A percentile compares a stretch with the other conserved stretches of the same genome.
These are phyloP conservation scores for Prasinococcaceae sp. DNA, from an alignment of 139 green algal genomes.

Conservation along the genomic window DNA sequence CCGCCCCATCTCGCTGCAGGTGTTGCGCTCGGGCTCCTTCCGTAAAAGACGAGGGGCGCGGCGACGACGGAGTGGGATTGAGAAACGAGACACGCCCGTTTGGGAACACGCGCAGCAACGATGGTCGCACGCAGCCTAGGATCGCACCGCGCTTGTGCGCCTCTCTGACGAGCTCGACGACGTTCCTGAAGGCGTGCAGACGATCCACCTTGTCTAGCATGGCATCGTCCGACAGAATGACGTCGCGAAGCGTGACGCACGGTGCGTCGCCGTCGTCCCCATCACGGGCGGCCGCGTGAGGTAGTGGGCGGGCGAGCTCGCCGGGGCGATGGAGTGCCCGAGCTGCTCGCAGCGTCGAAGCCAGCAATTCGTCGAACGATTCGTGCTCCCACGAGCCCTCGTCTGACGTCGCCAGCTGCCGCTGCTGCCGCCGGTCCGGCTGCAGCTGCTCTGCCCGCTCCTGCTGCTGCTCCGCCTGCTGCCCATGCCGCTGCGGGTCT, in stretches of 20 bases:
- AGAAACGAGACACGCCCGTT: too few species aligned
- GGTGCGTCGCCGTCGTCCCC: not conserved
- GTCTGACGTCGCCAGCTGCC: not conserved
- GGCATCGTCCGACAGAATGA: not conserved
- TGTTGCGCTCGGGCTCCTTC: not conserved
- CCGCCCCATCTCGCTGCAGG: not conserved
- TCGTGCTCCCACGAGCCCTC: not conserved
- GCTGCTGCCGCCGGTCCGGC: not conserved
- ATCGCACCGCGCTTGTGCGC: conserved; percentile 1
- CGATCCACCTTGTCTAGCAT: conserved; percentile 9
- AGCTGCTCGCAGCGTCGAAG: not conserved
- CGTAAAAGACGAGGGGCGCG: too few species aligned
- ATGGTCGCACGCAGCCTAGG: conserved; percentile 3
- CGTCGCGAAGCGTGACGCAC: not conserved
- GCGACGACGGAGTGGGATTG: too few species aligned
- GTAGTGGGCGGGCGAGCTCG: not conserved
- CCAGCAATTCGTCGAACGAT: not conserved
- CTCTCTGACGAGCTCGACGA: conserved; percentile 10
- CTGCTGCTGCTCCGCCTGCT: not conserved
- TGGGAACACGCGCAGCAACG: not conserved
- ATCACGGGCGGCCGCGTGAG: not conserved
- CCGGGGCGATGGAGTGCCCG: not conserved
- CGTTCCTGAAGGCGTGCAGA: conserved; percentile 18
- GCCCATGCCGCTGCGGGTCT: not conserved
- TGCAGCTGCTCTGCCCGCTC: not conserved